Percentiles rank a stretch among this genome's conserved stretches.
These are phyloP conservation scores for Porphyrellus cyaneotinctus DNA, from an alignment of 768 basidiomycete genomes.

Conservation along the genomic window DNA sequence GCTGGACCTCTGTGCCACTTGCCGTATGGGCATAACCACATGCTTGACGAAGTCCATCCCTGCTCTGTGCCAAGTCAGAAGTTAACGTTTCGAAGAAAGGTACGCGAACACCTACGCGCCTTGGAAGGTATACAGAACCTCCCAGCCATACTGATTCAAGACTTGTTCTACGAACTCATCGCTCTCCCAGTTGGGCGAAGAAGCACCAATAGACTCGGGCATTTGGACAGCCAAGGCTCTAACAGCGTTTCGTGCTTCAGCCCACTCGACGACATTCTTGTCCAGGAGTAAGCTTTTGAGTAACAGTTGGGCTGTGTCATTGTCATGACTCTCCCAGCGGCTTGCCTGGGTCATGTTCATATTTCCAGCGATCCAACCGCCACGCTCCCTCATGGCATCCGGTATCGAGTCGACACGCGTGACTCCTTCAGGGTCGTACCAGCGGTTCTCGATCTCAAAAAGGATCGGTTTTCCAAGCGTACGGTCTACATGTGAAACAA, in stretches of 20 bases:
- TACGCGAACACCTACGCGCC: conserved; percentile 34
- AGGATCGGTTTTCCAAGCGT: conserved; percentile 19
- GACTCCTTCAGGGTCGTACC: conserved; percentile 36
- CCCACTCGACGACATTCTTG: conserved; percentile 27
- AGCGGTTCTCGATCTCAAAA: conserved; percentile 36
- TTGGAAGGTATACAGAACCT: conserved; percentile 38
- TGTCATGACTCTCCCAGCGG: conserved; percentile 11
- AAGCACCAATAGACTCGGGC: conserved; percentile 9
- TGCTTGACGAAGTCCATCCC: conserved; percentile 40
- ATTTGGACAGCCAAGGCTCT: conserved; percentile 14
- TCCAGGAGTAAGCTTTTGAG: conserved; percentile 20
- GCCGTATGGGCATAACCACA: conserved; percentile 32
- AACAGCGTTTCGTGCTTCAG: conserved; percentile 26
- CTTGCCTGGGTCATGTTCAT: conserved; percentile 10
- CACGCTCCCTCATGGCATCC: conserved; percentile 22
- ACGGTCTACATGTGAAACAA: conserved; percentile 13
- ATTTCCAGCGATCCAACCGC: conserved; percentile 22
- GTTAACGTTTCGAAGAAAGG: background rate
- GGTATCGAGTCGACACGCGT: conserved; percentile 36
- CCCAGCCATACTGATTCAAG: conserved; percentile 35
- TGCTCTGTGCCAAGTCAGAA: conserved; percentile 22
- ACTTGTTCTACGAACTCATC: conserved; percentile 30
- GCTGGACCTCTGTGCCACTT: conserved; percentile 31
- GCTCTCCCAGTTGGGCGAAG: conserved; percentile 12
- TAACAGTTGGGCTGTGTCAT: conserved; percentile 7